Evolutionary conservation across 2,329 filamentous ascomycete genomes (phyloP).

Genomic region (Curvularia hawaiiensis): DNA sequence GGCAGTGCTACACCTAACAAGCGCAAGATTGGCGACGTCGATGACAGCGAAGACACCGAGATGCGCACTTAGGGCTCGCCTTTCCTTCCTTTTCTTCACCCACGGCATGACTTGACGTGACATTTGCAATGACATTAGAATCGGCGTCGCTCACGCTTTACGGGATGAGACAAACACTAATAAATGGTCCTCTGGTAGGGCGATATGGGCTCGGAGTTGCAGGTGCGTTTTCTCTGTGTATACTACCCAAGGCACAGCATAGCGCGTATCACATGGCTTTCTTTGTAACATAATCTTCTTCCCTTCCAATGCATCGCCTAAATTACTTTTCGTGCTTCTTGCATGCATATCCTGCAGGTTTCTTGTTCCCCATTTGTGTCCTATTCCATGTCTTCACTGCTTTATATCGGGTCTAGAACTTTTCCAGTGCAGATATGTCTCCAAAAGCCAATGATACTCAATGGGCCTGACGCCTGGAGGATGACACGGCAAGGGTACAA

Average conservation of each 20-base stretch:
- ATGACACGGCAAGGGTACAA: conserved; percentile 8
- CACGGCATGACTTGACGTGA: conserved; percentile 4
- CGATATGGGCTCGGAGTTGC: conserved; percentile 23
- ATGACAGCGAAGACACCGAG: conserved; percentile 38
- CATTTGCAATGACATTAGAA: conserved; percentile 24
- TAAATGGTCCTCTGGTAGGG: conserved; percentile 14
- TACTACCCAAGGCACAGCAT: conserved; percentile 13
- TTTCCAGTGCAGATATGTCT: neutral
- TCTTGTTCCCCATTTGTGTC: neutral
- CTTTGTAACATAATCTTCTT: conserved; percentile 3
- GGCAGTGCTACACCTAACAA: conserved; percentile 32
- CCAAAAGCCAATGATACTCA: conserved; percentile 8
- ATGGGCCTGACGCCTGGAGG: conserved; percentile 11
- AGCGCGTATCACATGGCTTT: conserved; percentile 16
- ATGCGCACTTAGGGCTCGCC: conserved; percentile 34
- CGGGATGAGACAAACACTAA: conserved; percentile 12
- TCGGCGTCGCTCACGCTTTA: conserved; percentile 36
- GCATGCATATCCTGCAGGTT: neutral
- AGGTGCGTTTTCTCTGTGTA: conserved; percentile 20
- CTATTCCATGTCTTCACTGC: neutral
- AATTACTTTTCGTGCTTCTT: conserved; percentile 1
- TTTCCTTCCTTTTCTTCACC: neutral
- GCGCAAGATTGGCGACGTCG: conserved; percentile 43
- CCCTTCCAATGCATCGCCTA: neutral
- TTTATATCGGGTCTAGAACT: neutral